phyloP scores from a whole-genome alignment of 805 yeast species.

The Lipomyces spencermartinsiae region DNA sequence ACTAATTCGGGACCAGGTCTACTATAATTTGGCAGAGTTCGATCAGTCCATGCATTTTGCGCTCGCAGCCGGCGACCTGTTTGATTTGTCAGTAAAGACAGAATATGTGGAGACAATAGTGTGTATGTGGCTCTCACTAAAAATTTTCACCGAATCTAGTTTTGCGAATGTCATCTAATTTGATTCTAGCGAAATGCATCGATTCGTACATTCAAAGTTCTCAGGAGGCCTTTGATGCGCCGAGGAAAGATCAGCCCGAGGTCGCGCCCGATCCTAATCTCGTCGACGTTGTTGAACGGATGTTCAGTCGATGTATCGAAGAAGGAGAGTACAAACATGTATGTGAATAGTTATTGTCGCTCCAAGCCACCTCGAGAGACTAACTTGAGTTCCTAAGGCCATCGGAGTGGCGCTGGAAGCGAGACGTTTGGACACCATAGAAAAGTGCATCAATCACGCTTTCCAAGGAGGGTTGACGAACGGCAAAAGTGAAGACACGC shows the following conservation, averaged over 20 bases:
- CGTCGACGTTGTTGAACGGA: slow-evolving; percentile 75
- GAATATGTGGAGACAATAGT: slow-evolving; percentile 94
- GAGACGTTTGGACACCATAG: slow-evolving; percentile 79
- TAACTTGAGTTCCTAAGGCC: slow-evolving; percentile 50
- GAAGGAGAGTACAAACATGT: slow-evolving; percentile 70
- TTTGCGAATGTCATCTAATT: not conserved
- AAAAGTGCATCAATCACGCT: slow-evolving; percentile 35
- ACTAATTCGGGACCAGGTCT: slow-evolving; percentile 44
- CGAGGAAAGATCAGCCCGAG: slow-evolving; percentile 23
- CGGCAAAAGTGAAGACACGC: slow-evolving; percentile 13
- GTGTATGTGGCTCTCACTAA: slow-evolving; percentile 42
- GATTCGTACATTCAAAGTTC: slow-evolving; percentile 76
- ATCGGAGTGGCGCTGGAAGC: slow-evolving; percentile 91
- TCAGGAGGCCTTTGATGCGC: slow-evolving; percentile 54
- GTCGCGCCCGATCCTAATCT: slow-evolving; percentile 60
- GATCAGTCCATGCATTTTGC: slow-evolving; percentile 90
- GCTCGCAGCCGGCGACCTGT: slow-evolving; percentile 78
- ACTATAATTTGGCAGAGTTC: slow-evolving; percentile 91
- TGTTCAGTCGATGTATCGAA: slow-evolving; percentile 79
- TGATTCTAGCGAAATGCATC: slow-evolving; percentile 69
- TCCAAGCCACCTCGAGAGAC: not conserved
- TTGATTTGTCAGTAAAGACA: slow-evolving; percentile 74
- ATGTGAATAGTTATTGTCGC: slow-evolving; percentile 11
- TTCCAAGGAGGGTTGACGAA: slow-evolving; percentile 23
- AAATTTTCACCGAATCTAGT: not conserved